A percentile compares a stretch with the other conserved stretches of the same genome.
These are phyloP conservation scores for Exobasidium rhododendri DNA, from an alignment of 1,284 basidiomycete species.

Conservation along the genomic window DNA sequence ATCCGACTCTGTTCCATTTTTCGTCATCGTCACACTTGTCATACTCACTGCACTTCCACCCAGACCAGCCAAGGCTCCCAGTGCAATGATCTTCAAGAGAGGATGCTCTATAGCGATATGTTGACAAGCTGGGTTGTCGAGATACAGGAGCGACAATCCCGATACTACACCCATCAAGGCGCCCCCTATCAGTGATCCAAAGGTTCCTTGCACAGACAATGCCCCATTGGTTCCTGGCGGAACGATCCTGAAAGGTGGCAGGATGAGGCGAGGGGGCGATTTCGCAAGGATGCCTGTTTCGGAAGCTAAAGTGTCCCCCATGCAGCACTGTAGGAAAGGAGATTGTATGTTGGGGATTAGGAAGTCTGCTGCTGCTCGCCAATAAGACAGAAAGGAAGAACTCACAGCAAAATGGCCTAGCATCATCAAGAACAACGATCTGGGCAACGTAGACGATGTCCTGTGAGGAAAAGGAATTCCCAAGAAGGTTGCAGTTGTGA, in stretches of 20 bases:
- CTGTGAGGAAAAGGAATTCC: not conserved
- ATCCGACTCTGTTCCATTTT: no score
- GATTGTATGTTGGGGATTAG: not conserved
- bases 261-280: slow-evolving; percentile 30
- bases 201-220: slow-evolving; percentile 71
- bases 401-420: slow-evolving; percentile 32
- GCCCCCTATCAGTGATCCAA: slow-evolving; percentile 73
- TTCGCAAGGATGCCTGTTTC: slow-evolving; percentile 44
- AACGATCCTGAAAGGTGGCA: slow-evolving; percentile 82
- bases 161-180: slow-evolving; percentile 30
- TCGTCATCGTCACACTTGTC: no score
- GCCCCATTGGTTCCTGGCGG: slow-evolving; percentile 91
- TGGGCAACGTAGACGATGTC: not conserved
- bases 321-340: slow-evolving; percentile 21
- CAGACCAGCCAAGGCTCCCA: slow-evolving; percentile 48
- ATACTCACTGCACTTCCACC: slow-evolving; percentile 16
- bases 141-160: slow-evolving; percentile 6
- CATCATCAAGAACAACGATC: slow-evolving; percentile 23
- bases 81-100: slow-evolving; percentile 64
- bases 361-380: not conserved
- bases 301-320: slow-evolving; percentile 46
- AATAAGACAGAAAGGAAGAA: slow-evolving; percentile 11
- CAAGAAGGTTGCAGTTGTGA: slow-evolving; percentile 14
- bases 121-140: slow-evolving; percentile 13
- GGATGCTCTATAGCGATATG: not conserved